These are phyloP conservation scores for Boletus vermiculosoides DNA, from an alignment of 768 basidiomycete species.

Conservation along the genomic window DNA sequence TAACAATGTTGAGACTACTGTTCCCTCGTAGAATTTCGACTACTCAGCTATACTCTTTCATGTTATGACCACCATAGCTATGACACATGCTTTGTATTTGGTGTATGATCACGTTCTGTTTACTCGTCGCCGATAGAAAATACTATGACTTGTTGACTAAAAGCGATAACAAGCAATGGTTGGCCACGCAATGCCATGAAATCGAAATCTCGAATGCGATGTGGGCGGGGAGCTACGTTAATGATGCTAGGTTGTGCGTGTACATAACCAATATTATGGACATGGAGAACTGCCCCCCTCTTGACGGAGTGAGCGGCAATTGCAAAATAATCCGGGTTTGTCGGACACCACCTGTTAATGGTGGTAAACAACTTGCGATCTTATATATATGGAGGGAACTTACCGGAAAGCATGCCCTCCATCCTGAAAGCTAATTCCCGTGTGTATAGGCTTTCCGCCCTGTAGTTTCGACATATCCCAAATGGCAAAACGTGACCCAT, in stretches of 20 bases:
- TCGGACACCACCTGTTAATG: conserved; percentile 68
- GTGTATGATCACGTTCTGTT: conserved; percentile 11
- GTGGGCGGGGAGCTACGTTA: conserved; percentile 56
- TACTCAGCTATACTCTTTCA: conserved; percentile 1
- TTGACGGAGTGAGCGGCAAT: conserved; percentile 59
- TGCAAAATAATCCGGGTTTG: conserved; percentile 75
- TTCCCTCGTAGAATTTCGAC: conserved; percentile 6
- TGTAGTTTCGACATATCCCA: conserved; percentile 74
- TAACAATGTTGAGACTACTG: conserved; percentile 1
- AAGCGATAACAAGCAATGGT: conserved; percentile 65
- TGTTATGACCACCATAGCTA: conserved; percentile 17
- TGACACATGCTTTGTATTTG: conserved; percentile 22
- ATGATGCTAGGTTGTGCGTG: conserved; percentile 64
- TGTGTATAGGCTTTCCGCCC: conserved; percentile 70
- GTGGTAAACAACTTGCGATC: neutral
- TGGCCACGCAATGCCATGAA: conserved; percentile 62
- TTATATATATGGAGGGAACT: conserved; percentile 1
- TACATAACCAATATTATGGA: conserved; percentile 65
- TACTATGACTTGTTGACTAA: conserved; percentile 56
- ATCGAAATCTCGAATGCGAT: conserved; percentile 72
- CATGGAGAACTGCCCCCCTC: conserved; percentile 65
- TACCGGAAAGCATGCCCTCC: conserved; percentile 70
- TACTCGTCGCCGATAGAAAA: conserved; percentile 66
- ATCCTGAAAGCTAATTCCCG: conserved; percentile 62
- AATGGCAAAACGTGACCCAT: conserved; percentile 66